Percentiles rank a stretch among this genome's conserved stretches.
phyloP scores from a whole-genome alignment of 345 rosid genomes.

The Moringa oleifera region DNA sequence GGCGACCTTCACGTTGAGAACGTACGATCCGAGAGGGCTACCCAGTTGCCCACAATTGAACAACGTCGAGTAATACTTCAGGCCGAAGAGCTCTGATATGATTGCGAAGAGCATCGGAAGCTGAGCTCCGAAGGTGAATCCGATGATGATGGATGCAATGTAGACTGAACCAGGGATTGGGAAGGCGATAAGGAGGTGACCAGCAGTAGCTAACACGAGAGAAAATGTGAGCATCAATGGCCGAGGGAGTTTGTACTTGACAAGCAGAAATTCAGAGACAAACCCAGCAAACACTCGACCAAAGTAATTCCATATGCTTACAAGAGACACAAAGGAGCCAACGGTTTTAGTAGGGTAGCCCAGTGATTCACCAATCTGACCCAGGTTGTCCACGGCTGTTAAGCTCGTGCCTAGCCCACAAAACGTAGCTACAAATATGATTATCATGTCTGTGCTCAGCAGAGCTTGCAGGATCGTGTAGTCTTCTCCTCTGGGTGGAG shows the following conservation, averaged over 20 bases:
- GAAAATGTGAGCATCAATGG: conserved; percentile 73
- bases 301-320: conserved; percentile 86
- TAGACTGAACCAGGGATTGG: conserved; percentile 64
- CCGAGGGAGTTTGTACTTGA: conserved; percentile 55
- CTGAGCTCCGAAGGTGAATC: conserved; percentile 82
- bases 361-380: conserved; percentile 86
- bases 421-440: conserved; percentile 51
- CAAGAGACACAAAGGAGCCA: conserved; percentile 64
- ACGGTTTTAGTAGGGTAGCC: conserved; percentile 62
- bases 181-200: conserved; percentile 71
- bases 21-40: conserved; percentile 79
- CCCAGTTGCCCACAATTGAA: conserved; percentile 83
- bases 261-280: conserved; percentile 57
- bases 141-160: conserved; percentile 61
- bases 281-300: conserved; percentile 85
- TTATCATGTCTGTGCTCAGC: conserved; percentile 64
- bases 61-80: conserved; percentile 83
- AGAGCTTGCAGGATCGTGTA: conserved; percentile 86
- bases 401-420: conserved; percentile 78
- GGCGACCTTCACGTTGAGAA: conserved; percentile 66
- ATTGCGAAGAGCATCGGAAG: conserved; percentile 66
- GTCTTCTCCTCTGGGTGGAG: conserved; percentile 78
- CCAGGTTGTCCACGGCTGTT: conserved; percentile 81
- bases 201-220: conserved; percentile 51
- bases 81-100: conserved; percentile 85